Base-by-base conservation (phyloP, 2,329 filamentous ascomycete species). In the Exophiala sideris region DNA sequence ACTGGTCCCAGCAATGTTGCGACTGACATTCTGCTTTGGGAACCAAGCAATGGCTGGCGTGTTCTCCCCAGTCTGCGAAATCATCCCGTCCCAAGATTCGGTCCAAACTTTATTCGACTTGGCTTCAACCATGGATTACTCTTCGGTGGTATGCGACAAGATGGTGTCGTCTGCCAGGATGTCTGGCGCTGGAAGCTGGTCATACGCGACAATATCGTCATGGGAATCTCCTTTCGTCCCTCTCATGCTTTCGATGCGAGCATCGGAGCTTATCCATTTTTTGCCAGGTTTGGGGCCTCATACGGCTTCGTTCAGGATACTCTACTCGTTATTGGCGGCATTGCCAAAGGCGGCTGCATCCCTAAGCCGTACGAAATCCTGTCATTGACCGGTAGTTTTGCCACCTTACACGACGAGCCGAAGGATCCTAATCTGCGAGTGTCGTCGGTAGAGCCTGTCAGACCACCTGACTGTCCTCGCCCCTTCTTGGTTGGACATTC, bases 401-500 rank as follows among this genome's bases (percentile, higher is more conserved):
- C 62, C 7, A 50, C 59, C 12, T 51, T 50, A 36, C 60, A 50
- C 8, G 61, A 56, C 11, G 52, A 56, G n/a, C 62, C 58, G 54
- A 59, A 51, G 46, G 53, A 59, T 32, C 53, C 60, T 18, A 35
- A 66, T 11, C 47, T 72, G n/a, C 36, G 56, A 20, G 52, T 62
- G 14, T 63, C 62, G 45, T 48, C 60, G 9, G 58, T 70, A 40
- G 61, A 62, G 35, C 62, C 70, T 3, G 59, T 62, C 4, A 38
- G 52, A 12, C 55, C 59, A 16, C 65, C 64, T 16, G 57, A 63
- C 24, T 70, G 69, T 20, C 72, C 73, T 20, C 73, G 83, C 51
- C 89, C 89, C 7, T 75, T 95, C 5, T 77, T 95, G 47, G 76
- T 90, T 45, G 90, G 91, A 2, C 79, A 84, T 51, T 84, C 84